Base-by-base conservation (phyloP, 1,284 basidiomycete species). In the Bjerkandera adusta region DNA sequence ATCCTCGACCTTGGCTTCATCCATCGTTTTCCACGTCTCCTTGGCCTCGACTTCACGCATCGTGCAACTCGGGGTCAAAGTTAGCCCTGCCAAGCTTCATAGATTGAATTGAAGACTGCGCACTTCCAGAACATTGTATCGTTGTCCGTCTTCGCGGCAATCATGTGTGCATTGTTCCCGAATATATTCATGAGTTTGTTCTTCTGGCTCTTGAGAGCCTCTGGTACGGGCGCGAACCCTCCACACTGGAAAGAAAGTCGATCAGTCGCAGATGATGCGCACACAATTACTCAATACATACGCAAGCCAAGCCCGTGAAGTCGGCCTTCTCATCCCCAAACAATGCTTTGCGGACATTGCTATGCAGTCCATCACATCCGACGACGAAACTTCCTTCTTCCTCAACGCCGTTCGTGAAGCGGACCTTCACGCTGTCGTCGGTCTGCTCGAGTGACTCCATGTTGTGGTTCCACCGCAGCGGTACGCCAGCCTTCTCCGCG, bases 331-430 rank as follows among this genome's bases (percentile, higher is more conserved):
- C 65, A 45, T 66, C 54, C 1, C 72, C 72, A 48, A 75, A 74
- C n/a, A 75, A 57, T 11, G 59, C 58, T 18, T 52, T 55, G 2
- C 73, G 64, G 12, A 71, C 69, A 35, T 61, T 65, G 50, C 71
- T 72, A 49, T 75, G 73, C 49, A 76, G 57, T 5, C 73, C 73
- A 51, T 76, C 73, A 51, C 72, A 74, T 10, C 73, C 73, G 4
- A 75, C 61, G 7, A 74, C 64, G 45, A 75, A 70, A 49, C 65
- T 68, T 6, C 65, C 71, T 0, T 59, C 62, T 45, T 66, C 69
- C 26, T 50, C 62, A 24, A 53, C 48, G 12, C 71, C 73, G 45
- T 70, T 69, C 29, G 61, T 63, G 54, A 75, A 70, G 3, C 43
- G 53, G 5, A 70, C 70, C 2, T 55, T 54, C 2, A 71, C 73